These are phyloP conservation scores for Lagerstroemia speciosa DNA, from an alignment of 345 rosid genomes.

Conservation along the genomic window DNA sequence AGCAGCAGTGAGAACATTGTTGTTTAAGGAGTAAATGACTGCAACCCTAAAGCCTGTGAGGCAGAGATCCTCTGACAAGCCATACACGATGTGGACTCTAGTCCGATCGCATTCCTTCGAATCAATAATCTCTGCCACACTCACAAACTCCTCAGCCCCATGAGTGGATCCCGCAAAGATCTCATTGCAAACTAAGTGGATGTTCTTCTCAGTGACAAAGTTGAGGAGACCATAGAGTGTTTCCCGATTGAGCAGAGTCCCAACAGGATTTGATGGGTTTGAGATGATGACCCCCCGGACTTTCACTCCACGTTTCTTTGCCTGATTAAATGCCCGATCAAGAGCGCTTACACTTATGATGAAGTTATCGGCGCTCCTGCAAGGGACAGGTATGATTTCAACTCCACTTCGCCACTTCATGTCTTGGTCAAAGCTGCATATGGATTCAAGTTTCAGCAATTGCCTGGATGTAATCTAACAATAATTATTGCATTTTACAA, in stretches of 20 bases:
- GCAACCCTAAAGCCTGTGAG: slow-evolving; percentile 57
- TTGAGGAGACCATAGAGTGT: slow-evolving; percentile 59
- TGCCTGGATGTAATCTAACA: neutral
- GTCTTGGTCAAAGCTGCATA: slow-evolving; percentile 67
- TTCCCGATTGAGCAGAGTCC: slow-evolving; percentile 46
- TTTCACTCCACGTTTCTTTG: slow-evolving; percentile 78
- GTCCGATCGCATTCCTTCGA: slow-evolving; percentile 48
- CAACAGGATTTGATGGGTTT: slow-evolving; percentile 75
- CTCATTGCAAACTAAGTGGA: slow-evolving; percentile 74
- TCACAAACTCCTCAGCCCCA: slow-evolving; percentile 56
- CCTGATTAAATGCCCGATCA: slow-evolving; percentile 76
- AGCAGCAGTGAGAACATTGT: slow-evolving; percentile 49
- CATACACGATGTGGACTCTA: slow-evolving; percentile 70
- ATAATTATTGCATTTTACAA: slow-evolving; percentile 1
- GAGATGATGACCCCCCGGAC: slow-evolving; percentile 72
- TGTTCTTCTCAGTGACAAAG: slow-evolving; percentile 83
- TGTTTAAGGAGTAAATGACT: slow-evolving; percentile 59
- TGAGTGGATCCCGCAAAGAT: slow-evolving; percentile 53
- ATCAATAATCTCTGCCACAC: slow-evolving; percentile 64
- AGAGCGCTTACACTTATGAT: slow-evolving; percentile 53
- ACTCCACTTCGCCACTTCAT: slow-evolving; percentile 88
- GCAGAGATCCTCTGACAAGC: slow-evolving; percentile 63
- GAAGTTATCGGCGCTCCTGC: slow-evolving; percentile 76
- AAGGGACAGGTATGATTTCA: slow-evolving; percentile 79
- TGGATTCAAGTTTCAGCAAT: slow-evolving; percentile 6